Conservation (phyloP, 495 filamentous ascomycete genomes). For the Collariella sp. region DNA sequence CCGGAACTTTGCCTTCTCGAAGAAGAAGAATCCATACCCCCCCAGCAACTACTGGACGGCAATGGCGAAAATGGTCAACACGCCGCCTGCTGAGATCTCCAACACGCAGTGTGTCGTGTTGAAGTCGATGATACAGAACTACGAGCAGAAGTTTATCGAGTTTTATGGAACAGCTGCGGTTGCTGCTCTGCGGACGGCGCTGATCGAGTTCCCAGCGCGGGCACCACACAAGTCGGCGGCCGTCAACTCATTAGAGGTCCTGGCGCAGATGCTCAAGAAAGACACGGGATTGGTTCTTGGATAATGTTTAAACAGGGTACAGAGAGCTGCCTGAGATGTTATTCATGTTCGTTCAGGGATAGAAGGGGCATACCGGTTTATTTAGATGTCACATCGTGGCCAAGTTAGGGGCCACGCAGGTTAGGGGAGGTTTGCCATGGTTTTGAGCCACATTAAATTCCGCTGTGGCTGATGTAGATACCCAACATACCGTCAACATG, state of each 20-base stretch:
- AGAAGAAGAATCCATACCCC: slow-evolving; percentile 65
- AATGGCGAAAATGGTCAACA: slow-evolving; percentile 63
- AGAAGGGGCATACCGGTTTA: not conserved
- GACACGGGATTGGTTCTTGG: slow-evolving; percentile 48
- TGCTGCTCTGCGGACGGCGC: slow-evolving; percentile 52
- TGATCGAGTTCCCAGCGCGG: slow-evolving; percentile 59
- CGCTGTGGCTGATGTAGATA: slow-evolving; percentile 1
- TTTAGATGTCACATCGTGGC: not conserved
- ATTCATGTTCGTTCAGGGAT: not conserved
- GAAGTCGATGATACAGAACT: slow-evolving; percentile 63
- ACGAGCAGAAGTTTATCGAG: slow-evolving; percentile 58
- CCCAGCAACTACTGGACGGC: slow-evolving; percentile 71
- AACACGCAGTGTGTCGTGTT: slow-evolving; percentile 74
- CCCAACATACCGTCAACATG: slow-evolving; percentile 10
- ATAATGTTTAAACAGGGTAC: slow-evolving; percentile 7
- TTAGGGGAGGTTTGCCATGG: not conserved
- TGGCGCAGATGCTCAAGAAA: slow-evolving; percentile 49
- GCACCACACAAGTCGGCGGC: slow-evolving; percentile 43
- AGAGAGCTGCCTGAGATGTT: not conserved
- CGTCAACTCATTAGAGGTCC: slow-evolving; percentile 48
- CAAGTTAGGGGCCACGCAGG: not conserved
- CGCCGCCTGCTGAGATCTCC: slow-evolving; percentile 55
- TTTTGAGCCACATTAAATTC: not conserved
- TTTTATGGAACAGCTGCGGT: slow-evolving; percentile 68
- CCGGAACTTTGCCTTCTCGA: slow-evolving; percentile 65